These are phyloP conservation scores for Pseudonitzschia multistriata DNA, from an alignment of 108 stramenopile species.

Conservation along the genomic window DNA sequence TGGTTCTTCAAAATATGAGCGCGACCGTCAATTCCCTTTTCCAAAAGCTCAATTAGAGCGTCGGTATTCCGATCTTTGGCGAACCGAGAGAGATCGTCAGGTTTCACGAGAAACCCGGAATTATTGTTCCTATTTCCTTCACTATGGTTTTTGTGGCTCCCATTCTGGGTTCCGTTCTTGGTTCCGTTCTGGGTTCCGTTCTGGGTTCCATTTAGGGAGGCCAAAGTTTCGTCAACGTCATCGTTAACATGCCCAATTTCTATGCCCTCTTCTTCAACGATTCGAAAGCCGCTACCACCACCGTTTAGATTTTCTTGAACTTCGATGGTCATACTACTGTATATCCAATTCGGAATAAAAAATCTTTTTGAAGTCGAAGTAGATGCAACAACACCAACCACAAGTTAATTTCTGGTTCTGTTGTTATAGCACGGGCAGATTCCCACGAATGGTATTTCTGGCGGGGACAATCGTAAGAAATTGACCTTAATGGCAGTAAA, in stretches of 20 bases:
- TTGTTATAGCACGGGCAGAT: not conserved
- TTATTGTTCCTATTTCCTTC: not conserved
- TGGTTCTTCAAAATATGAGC: not conserved
- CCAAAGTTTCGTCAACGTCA: not conserved
- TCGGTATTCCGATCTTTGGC: conserved; percentile 58
- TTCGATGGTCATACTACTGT: not conserved
- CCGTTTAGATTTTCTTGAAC: not conserved
- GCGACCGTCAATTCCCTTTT: conserved; percentile 45
- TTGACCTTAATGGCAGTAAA: too few species aligned
- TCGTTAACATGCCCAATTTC: not conserved
- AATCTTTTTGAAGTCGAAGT: not conserved
- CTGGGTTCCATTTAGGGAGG: not conserved
- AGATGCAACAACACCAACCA: not conserved
- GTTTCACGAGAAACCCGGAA: not conserved
- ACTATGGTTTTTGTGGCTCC: not conserved
- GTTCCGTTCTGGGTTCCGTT: not conserved
- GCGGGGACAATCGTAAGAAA: not conserved
- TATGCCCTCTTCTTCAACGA: not conserved
- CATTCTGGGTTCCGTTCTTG: not conserved
- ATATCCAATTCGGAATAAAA: too few species aligned
- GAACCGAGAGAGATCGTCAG: conserved; percentile 48
- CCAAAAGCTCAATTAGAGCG: conserved; percentile 53
- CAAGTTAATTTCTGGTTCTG: not conserved
- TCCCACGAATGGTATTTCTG: not conserved
- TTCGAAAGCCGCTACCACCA: not conserved